phyloP scores from a whole-genome alignment of 495 filamentous ascomycete species.

The Aspergillus coremiiformis region DNA sequence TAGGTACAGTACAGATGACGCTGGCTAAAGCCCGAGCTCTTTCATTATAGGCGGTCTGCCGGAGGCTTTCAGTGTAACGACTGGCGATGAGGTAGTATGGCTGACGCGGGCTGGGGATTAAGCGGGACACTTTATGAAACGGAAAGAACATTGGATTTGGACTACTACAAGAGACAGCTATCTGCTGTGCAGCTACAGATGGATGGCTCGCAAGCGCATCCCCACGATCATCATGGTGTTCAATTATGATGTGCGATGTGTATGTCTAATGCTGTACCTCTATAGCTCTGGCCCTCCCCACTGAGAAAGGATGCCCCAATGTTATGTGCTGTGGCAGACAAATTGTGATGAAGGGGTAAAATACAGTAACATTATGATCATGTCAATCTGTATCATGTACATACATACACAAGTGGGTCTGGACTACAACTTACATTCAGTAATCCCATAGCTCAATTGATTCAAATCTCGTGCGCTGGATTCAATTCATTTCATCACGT shows the following conservation, averaged over 20 bases:
- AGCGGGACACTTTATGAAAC: no score
- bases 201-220: no score
- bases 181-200: no score
- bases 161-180: no score
- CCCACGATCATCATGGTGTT: not conserved
- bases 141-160: no score
- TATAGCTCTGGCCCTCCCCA: not conserved
- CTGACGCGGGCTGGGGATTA: no score
- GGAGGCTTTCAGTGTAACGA: no score
- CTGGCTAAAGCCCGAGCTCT: no score
- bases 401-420: not conserved
- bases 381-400: not conserved
- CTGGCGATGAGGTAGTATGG: no score
- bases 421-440: not conserved
- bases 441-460: not conserved
- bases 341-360: slow-evolving; percentile 1
- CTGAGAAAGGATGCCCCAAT: not conserved
- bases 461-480: not conserved
- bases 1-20: no score
- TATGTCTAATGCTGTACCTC: not conserved
- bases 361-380: not conserved
- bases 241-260: not conserved
- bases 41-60: no score
- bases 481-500: slow-evolving; percentile 1
- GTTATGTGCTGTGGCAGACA: not conserved